Conservation (phyloP, 148 eudicot species). For the Drosera capensis region DNA sequence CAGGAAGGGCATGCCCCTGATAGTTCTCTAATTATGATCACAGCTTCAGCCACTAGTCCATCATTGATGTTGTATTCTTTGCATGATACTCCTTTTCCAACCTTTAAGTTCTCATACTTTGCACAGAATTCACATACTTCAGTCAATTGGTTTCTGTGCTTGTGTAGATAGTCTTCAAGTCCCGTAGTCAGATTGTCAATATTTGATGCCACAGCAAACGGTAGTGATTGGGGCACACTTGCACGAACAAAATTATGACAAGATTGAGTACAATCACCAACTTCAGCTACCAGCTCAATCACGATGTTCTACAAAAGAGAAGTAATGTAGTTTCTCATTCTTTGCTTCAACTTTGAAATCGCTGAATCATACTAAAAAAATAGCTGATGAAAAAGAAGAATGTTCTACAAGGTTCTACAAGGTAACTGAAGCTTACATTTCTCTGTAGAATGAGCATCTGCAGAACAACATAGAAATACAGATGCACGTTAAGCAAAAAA, state of each 20-base stretch:
- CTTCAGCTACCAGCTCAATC: conserved; percentile 46
- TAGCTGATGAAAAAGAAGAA: neutral
- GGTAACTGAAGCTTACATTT: conserved; percentile 38
- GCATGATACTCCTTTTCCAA: conserved; percentile 53
- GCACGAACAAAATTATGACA: conserved; percentile 24
- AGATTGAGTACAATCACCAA: conserved; percentile 19
- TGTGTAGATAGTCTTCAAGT: conserved; percentile 51
- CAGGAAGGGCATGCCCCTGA: conserved; percentile 34
- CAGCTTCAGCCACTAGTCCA: conserved; percentile 45
- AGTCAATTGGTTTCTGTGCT: conserved; percentile 34
- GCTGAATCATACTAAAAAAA: neutral
- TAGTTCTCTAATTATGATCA: conserved; percentile 44
- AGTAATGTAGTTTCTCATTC: neutral
- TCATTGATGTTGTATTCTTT: conserved; percentile 20
- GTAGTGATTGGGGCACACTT: conserved; percentile 18
- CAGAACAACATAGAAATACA: conserved; percentile 11
- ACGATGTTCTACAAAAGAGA: conserved; percentile 41
- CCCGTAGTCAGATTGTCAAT: conserved; percentile 41
- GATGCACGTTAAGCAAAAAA: neutral
- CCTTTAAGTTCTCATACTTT: conserved; percentile 31
- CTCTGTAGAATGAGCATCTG: conserved; percentile 59
- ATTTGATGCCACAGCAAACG: conserved; percentile 22
- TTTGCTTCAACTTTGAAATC: too few relatives aligned
- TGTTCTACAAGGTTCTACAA: neutral
- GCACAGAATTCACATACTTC: conserved; percentile 53